A percentile compares a stretch with the other conserved stretches of the same genome.
Evolutionary conservation across 1,284 basidiomycete species (phyloP).

Genomic region (Cryptococcus hybrid): DNA sequence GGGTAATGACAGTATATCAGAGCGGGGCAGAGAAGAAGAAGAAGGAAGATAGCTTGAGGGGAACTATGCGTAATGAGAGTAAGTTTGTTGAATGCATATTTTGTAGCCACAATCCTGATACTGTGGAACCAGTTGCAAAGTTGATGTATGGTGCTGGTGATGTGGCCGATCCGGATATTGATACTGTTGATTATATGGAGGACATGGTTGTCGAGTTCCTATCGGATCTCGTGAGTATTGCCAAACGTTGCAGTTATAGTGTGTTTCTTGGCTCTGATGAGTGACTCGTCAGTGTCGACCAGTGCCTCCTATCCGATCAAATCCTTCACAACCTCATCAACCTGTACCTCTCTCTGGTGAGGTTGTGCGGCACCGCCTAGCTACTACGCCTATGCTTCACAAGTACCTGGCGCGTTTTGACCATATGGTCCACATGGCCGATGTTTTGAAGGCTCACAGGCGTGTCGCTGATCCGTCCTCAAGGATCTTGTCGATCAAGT

Average conservation of each 20-base stretch:
- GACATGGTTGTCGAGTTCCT: constrained; percentile 43
- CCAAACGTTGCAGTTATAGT: background rate
- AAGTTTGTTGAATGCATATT: constrained; percentile 8
- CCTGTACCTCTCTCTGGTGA: constrained; percentile 27
- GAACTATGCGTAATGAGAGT: constrained; percentile 45
- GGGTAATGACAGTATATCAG: no score
- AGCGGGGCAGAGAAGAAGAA: constrained; percentile 4
- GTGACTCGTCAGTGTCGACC: constrained; percentile 30
- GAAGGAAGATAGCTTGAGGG: constrained; percentile 35
- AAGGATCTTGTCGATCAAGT: constrained; percentile 35
- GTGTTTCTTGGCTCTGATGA: background rate
- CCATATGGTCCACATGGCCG: constrained; percentile 38
- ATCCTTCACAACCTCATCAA: constrained; percentile 12
- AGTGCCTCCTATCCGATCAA: constrained; percentile 25
- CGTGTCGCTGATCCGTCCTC: constrained; percentile 27
- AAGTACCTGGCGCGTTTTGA: constrained; percentile 46
- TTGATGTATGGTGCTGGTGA: constrained; percentile 47
- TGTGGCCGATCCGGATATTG: constrained; percentile 34
- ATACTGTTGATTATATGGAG: constrained; percentile 45
- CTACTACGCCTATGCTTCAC: constrained; percentile 21
- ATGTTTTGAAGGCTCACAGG: constrained; percentile 24
- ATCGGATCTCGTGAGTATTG: constrained; percentile 30
- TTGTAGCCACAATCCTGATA: background rate
- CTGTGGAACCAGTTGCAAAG: constrained; percentile 25
- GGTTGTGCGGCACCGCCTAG: constrained; percentile 37